A percentile compares a stretch with the other conserved stretches of the same genome.
These are phyloP conservation scores for Phytophthora pisi DNA, from an alignment of 352 stramenopile genomes.

Conservation along the genomic window DNA sequence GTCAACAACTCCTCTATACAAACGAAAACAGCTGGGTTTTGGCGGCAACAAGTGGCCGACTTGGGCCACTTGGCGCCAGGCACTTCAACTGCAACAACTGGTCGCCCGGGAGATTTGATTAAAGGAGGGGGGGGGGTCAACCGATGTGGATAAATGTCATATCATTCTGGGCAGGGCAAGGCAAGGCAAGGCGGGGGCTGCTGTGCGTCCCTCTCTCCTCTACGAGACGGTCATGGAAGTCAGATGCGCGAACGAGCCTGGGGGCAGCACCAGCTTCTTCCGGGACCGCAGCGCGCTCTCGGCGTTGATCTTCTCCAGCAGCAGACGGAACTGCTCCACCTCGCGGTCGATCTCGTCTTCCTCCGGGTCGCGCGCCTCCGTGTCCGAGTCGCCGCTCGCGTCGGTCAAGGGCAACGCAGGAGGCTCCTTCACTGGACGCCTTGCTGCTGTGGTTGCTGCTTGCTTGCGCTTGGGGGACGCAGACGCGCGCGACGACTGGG, in stretches of 20 bases:
- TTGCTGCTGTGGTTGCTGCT: neutral
- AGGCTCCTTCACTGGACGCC: neutral
- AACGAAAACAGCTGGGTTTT: slow-evolving; percentile 16
- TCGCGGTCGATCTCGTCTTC: slow-evolving; percentile 75
- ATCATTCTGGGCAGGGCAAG: no score
- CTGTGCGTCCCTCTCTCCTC: neutral
- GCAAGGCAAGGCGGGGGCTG: no score
- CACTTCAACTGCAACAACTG: slow-evolving; percentile 7
- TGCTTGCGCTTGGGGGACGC: slow-evolving; percentile 14
- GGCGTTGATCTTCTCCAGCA: slow-evolving; percentile 76
- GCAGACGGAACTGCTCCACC: slow-evolving; percentile 71
- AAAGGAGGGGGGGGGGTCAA: slow-evolving; percentile 5
- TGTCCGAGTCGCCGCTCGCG: slow-evolving; percentile 32
- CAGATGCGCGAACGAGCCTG: slow-evolving; percentile 55
- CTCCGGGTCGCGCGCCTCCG: slow-evolving; percentile 37
- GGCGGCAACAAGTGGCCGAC: slow-evolving; percentile 13
- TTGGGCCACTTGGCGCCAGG: slow-evolving; percentile 16
- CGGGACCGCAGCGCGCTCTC: slow-evolving; percentile 56
- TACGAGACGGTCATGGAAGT: slow-evolving; percentile 44
- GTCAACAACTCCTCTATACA: no score
- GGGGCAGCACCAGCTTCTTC: slow-evolving; percentile 78
- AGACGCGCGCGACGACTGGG: slow-evolving; percentile 2
- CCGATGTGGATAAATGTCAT: no score
- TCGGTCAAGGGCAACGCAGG: slow-evolving; percentile 21
- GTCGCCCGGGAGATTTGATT: neutral